A percentile compares a stretch with the other conserved stretches of the same genome.
These are phyloP conservation scores for Chloris gayana DNA, from an alignment of 176 grass and related monocot species.

Conservation along the genomic window DNA sequence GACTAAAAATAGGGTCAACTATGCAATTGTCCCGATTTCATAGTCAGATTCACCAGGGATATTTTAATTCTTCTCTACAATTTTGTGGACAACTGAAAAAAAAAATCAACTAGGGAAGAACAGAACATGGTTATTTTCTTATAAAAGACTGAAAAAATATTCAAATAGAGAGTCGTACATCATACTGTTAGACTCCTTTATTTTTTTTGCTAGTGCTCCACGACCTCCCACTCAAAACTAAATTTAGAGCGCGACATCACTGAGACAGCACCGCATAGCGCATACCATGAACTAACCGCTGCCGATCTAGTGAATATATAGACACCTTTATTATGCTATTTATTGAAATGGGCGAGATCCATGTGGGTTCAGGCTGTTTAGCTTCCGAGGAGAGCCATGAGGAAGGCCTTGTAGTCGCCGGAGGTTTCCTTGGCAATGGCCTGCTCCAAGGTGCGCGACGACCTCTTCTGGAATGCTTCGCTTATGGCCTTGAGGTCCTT, in stretches of 20 bases:
- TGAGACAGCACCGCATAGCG: neutral
- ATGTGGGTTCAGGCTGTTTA: neutral
- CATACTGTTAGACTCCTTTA: neutral
- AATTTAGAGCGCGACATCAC: neutral
- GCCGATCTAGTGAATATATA: neutral
- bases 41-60: no score
- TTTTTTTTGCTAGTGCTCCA: neutral
- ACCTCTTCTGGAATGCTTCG: constrained; percentile 57
- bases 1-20: no score
- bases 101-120: no score
- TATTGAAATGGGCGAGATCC: neutral
- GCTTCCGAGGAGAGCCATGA: constrained; percentile 69
- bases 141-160: no score
- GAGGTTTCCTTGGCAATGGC: constrained; percentile 60
- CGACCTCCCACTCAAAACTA: neutral
- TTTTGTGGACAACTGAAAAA: no score
- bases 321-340: neutral
- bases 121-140: neutral
- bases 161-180: neutral
- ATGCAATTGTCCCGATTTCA: no score
- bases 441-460: constrained; percentile 55
- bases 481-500: constrained; percentile 73
- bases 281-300: neutral
- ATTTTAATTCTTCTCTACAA: no score
- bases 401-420: constrained; percentile 72